A percentile compares a stretch with the other conserved stretches of the same genome.
These are phyloP conservation scores for Maudiozyma turicensis DNA, from an alignment of 805 yeast species.

Conservation along the genomic window DNA sequence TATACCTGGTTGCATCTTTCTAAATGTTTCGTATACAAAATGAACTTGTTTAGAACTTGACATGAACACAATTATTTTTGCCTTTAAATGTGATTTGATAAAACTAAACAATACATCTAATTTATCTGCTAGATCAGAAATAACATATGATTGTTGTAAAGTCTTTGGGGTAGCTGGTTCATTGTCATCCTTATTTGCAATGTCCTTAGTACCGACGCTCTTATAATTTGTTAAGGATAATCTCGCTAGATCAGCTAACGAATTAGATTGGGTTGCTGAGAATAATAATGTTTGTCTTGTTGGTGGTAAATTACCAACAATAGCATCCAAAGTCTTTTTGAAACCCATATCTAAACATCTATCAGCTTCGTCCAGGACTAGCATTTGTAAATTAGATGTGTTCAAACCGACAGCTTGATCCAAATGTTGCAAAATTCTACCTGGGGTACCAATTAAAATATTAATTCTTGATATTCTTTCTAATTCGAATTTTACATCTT, in stretches of 20 bases:
- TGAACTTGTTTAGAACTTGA: conserved; percentile 89
- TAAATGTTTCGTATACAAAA: conserved; percentile 75
- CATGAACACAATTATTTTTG: conserved; percentile 72
- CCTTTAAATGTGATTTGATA: conserved; percentile 69
- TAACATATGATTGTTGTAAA: conserved; percentile 74
- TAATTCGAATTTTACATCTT: conserved; percentile 71
- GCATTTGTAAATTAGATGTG: conserved; percentile 59
- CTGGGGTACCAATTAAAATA: conserved; percentile 85
- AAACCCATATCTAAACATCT: conserved; percentile 92
- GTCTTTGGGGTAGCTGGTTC: conserved; percentile 66
- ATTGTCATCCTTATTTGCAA: conserved; percentile 54
- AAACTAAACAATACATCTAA: conserved; percentile 81
- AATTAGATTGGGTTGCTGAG: conserved; percentile 84
- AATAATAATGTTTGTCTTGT: conserved; percentile 75
- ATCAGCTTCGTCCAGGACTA: conserved; percentile 88
- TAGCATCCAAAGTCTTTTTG: conserved; percentile 71
- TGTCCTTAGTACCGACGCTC: conserved; percentile 36
- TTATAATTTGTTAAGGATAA: conserved; percentile 38
- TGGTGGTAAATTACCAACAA: conserved; percentile 66
- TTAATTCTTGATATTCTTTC: conserved; percentile 74
- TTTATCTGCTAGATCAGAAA: conserved; percentile 66
- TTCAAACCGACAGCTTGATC: conserved; percentile 82
- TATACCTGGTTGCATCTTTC: conserved; percentile 87
- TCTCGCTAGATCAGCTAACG: conserved; percentile 74
- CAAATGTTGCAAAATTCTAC: conserved; percentile 80